Conservation (phyloP, 2,329 filamentous ascomycete species). For the Fusarium vanettenii region DNA sequence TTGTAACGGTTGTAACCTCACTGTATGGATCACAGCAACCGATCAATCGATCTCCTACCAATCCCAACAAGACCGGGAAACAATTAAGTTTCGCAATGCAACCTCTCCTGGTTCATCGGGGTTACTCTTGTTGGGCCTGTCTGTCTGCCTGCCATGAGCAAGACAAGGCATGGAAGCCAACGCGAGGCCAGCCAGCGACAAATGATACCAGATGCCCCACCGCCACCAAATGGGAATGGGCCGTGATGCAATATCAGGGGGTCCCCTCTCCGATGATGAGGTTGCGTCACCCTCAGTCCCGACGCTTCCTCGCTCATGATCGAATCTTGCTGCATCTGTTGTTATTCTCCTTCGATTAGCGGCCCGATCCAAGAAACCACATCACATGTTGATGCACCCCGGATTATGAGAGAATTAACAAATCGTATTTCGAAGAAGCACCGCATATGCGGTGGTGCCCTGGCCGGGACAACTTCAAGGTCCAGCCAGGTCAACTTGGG, state of each 20-base stretch:
- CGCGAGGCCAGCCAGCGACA: neutral
- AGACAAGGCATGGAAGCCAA: neutral
- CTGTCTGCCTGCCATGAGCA: neutral
- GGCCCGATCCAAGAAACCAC: slow-evolving; percentile 12
- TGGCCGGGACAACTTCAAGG: neutral
- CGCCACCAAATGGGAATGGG: slow-evolving; percentile 29
- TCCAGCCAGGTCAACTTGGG: neutral
- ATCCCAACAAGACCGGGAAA: slow-evolving; percentile 7
- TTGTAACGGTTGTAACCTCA: neutral
- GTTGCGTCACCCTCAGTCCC: slow-evolving; percentile 12
- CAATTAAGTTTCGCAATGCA: slow-evolving; percentile 8
- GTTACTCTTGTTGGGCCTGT: slow-evolving; percentile 1
- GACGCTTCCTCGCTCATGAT: slow-evolving; percentile 13
- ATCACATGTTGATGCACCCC: neutral
- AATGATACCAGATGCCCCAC: slow-evolving; percentile 20
- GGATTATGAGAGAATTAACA: slow-evolving; percentile 10
- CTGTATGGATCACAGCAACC: slow-evolving; percentile 4
- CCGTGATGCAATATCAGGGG: slow-evolving; percentile 6
- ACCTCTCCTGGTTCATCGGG: slow-evolving; percentile 3
- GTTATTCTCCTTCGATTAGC: slow-evolving; percentile 23
- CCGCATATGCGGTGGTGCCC: slow-evolving; percentile 4
- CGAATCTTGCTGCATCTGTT: slow-evolving; percentile 10
- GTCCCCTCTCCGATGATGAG: slow-evolving; percentile 19
- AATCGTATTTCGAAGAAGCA: slow-evolving; percentile 3
- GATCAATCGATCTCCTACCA: slow-evolving; percentile 11